Base-by-base conservation (phyloP, 371 early-diverging fungal genomes). In the Haplosporangium sp. region DNA sequence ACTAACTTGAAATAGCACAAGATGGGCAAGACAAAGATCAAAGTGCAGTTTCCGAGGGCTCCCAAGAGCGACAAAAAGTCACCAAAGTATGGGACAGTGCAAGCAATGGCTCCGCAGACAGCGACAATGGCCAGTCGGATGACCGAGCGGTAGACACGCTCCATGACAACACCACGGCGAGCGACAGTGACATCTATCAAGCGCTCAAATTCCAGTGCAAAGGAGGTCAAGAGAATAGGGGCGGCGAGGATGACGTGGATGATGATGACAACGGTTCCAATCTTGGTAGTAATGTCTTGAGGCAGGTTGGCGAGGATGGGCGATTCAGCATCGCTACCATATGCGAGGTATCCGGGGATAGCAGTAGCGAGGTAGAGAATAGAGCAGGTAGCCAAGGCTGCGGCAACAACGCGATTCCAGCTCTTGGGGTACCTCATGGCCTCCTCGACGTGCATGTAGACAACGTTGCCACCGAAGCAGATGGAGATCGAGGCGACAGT, bases 1-100 rank as follows among this genome's bases (percentile, higher is more conserved):
- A 89, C 90, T 20, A 95, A 82, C 55, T 87, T 85, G 53, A 88
- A 82, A 81, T 95, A 91, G 80, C 88, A 93, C 12, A 90, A 67
- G 43, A 94, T 86, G 12, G 95, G 95, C 73, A 94, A 85, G 16
- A 94, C 87, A 75, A 94, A 93, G 56, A 92, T 92, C 45, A 92
- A 84, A 45, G 85, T 74, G 64, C 90, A 90, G 68, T 89, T 92
- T 37, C 91, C 88, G 29, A 94, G 81, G 0, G 93, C 90, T 42
- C 95, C 95, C 54, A 95, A 67, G 18, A 95, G 80, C 13, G 91
- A 88, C 88, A 94, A 89, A 43, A 93, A 84, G 59, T 87, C 87
- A 43, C 87, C 88, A 83, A 95, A 94, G 82, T 87, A 89, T 20
- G 94, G 91, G 5, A 94, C 86, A 40, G 83, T 77, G 68, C 91